A percentile compares a stretch with the other conserved stretches of the same genome.
Evolutionary conservation across 1,284 basidiomycete species (phyloP).

Genomic region (Ceratobasidium sp.): DNA sequence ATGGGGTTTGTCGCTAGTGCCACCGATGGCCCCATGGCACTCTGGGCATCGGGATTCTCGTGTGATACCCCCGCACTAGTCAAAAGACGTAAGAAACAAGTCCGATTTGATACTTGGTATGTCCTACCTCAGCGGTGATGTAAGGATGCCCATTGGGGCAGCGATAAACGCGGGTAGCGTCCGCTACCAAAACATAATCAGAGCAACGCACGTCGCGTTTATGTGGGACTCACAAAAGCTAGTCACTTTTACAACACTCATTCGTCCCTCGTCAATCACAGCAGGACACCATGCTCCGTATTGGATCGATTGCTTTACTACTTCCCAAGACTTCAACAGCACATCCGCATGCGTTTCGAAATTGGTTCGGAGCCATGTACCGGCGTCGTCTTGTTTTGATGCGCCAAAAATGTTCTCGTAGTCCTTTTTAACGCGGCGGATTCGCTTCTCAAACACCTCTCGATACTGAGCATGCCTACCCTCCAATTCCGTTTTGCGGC

Average conservation of each 20-base stretch:
- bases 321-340: not conserved
- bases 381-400: not conserved
- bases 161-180: constrained; percentile 60
- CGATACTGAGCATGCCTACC: not conserved
- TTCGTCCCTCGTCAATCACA: constrained; percentile 58
- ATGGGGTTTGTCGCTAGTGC: constrained; percentile 53
- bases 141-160: constrained; percentile 61
- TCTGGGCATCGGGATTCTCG: constrained; percentile 59
- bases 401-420: constrained; percentile 8
- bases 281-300: constrained; percentile 53
- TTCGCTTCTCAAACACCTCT: constrained; percentile 34
- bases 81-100: constrained; percentile 9
- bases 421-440: constrained; percentile 44
- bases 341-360: not conserved
- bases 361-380: not conserved
- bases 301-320: constrained; percentile 44
- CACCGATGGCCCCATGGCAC: constrained; percentile 59
- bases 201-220: constrained; percentile 25
- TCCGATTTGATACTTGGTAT: constrained; percentile 39
- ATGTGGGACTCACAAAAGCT: not conserved
- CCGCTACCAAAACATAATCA: constrained; percentile 47
- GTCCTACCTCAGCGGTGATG: constrained; percentile 55
- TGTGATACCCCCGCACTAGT: constrained; percentile 63
- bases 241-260: constrained; percentile 57
- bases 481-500: not conserved